Percentiles rank a stretch among this genome's conserved stretches.
Conservation (phyloP, 345 rosid species). For the Populus euphratica region DNA sequence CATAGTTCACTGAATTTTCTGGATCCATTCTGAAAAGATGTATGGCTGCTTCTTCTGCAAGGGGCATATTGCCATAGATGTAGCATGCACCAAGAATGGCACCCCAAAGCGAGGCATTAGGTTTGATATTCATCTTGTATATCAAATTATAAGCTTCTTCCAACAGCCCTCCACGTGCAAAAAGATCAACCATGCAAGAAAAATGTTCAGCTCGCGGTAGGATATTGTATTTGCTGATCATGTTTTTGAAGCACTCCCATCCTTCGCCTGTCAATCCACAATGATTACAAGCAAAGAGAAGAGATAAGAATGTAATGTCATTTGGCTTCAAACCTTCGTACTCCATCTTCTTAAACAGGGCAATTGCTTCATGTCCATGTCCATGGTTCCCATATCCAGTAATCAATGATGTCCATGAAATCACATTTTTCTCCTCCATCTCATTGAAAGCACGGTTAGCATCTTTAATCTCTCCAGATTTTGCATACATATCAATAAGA, state of each 20-base stretch:
- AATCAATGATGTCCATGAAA: slow-evolving; percentile 32
- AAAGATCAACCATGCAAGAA: slow-evolving; percentile 24
- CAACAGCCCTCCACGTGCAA: slow-evolving; percentile 23
- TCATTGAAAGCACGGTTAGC: slow-evolving; percentile 21
- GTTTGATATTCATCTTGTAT: slow-evolving; percentile 16
- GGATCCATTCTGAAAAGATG: slow-evolving; percentile 18
- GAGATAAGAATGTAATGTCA: slow-evolving; percentile 30
- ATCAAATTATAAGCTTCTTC: slow-evolving; percentile 22
- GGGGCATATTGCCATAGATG: slow-evolving; percentile 14
- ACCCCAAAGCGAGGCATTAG: slow-evolving; percentile 24
- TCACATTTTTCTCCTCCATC: slow-evolving; percentile 27
- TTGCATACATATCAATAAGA: slow-evolving; percentile 30
- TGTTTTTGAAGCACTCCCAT: slow-evolving; percentile 18
- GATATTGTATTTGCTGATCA: slow-evolving; percentile 23
- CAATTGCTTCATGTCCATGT: slow-evolving; percentile 22
- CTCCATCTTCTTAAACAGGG: slow-evolving; percentile 27
- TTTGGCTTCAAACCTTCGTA: slow-evolving; percentile 25
- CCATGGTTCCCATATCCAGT: slow-evolving; percentile 28
- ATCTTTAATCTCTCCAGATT: slow-evolving; percentile 31
- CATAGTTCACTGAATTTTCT: slow-evolving; percentile 22
- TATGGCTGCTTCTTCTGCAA: slow-evolving; percentile 21
- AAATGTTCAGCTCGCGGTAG: slow-evolving; percentile 20
- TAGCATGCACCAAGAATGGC: slow-evolving; percentile 28
- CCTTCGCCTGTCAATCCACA: slow-evolving; percentile 25
- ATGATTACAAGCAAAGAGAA: slow-evolving; percentile 28